These are phyloP conservation scores for Pythium coloratum DNA, from an alignment of 352 stramenopile genomes.

Conservation along the genomic window DNA sequence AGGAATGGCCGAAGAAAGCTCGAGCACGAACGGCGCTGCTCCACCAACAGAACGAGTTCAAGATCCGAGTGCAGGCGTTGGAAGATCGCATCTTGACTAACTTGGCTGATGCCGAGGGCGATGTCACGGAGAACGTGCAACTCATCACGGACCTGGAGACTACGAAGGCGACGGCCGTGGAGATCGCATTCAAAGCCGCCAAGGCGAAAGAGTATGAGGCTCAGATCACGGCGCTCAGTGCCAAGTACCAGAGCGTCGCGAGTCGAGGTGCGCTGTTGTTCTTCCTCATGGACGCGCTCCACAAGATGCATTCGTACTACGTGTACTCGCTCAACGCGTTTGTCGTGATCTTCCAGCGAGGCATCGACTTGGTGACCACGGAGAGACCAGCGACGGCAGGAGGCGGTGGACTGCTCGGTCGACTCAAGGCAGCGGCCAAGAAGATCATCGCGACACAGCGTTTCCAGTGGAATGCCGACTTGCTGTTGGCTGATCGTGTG, in stretches of 20 bases:
- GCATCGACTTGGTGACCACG: slow-evolving; percentile 87
- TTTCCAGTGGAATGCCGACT: slow-evolving; percentile 87
- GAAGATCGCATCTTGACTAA: slow-evolving; percentile 90
- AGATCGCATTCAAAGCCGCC: slow-evolving; percentile 82
- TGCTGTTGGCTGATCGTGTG: slow-evolving; percentile 74
- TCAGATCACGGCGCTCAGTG: slow-evolving; percentile 83
- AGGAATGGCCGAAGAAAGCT: slow-evolving; percentile 89
- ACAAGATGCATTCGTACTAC: slow-evolving; percentile 94
- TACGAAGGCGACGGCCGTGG: slow-evolving; percentile 89
- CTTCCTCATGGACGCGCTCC: slow-evolving; percentile 93
- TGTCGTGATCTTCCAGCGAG: slow-evolving; percentile 94
- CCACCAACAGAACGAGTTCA: slow-evolving; percentile 91
- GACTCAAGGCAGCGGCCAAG: slow-evolving; percentile 81
- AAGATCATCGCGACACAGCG: slow-evolving; percentile 82
- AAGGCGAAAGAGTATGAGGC: slow-evolving; percentile 73
- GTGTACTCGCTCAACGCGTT: slow-evolving; percentile 96
- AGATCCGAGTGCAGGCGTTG: slow-evolving; percentile 81
- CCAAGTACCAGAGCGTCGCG: slow-evolving; percentile 93
- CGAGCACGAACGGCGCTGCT: slow-evolving; percentile 73
- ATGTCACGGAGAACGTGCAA: slow-evolving; percentile 95
- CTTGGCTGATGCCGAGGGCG: slow-evolving; percentile 77
- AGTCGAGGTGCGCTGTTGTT: slow-evolving; percentile 92
- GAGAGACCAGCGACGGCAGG: slow-evolving; percentile 33
- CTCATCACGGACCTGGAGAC: slow-evolving; percentile 94
- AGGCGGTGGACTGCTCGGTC: slow-evolving; percentile 43